Evolutionary conservation across 768 basidiomycete genomes (phyloP), one percentile per base, ranked within the genome.

Genomic region (Dioszegia aurantiaca): DNA sequence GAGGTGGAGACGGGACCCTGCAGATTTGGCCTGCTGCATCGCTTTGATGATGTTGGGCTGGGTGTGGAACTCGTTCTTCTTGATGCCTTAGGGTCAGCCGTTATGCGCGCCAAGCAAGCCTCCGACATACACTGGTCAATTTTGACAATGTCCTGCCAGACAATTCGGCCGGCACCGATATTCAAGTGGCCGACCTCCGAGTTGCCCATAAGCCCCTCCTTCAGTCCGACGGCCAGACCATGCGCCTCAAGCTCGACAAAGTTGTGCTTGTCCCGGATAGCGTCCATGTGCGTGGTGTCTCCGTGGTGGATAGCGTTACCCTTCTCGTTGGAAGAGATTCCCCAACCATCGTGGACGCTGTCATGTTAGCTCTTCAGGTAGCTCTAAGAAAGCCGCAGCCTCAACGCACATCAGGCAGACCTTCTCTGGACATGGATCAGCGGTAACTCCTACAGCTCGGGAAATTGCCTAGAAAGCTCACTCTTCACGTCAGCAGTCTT

Each of bases 141-240:
- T 62, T 86, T 84, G 68, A 95, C 93, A 65, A 97, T 97, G 69
- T 97, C 93, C 77, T 97, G 93, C 93, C 93, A 95, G 27, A 95
- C 91, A 48, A 95, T 83, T 21, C 92, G 86, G 0, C 92, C 93
- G 53, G 93, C 93, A 31, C 92, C 92, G 64, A 93, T 90, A 78
- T 97, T 97, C 60, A 95, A 79, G 73, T 95, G 92, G 89, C 92
- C 93, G 62, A 95, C 92, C 79, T 97, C 92, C 2, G 92, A 94
- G 80, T 97, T 94, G 16, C 92, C 93, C 93, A 97, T 97, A 54
- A 95, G 83, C 0, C 92, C 93, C 42, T 95, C 93, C 68, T 81
- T 89, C 55, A 97, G 81, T 0, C 92, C 92, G 4, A 95, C 93
- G 5, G 91, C 87, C n/a, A 89, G 81, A 11, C 92, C 92, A 63